Conservation (phyloP, 768 basidiomycete genomes). For the Brasilioporus rufonigricans region DNA sequence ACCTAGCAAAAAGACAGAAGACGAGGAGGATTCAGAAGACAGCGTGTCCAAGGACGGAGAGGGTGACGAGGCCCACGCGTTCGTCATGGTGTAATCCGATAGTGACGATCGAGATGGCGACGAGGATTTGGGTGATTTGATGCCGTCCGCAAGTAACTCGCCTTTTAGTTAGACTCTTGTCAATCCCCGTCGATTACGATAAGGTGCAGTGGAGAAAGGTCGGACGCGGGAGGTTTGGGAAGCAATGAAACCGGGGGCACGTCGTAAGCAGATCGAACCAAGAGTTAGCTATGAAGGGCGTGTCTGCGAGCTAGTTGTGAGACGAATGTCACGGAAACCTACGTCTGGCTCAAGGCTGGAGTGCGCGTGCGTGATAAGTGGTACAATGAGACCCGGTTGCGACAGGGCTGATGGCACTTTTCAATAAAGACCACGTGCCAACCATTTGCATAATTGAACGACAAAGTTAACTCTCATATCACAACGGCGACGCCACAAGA, state of each 20-base stretch:
- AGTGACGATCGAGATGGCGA: constrained; percentile 5
- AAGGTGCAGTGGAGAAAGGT: constrained; percentile 20
- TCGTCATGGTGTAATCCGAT: constrained; percentile 9
- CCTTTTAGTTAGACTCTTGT: constrained; percentile 3
- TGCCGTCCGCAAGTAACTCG: background rate
- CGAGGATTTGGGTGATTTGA: background rate
- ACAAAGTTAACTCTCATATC: constrained; percentile 10
- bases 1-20: constrained; percentile 19
- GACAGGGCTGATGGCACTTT: constrained; percentile 8
- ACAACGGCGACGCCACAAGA: constrained; percentile 4
- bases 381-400: background rate
- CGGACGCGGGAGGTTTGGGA: constrained; percentile 5
- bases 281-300: background rate
- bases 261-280: background rate
- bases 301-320: background rate
- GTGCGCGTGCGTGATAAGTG: background rate
- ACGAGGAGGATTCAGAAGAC: constrained; percentile 9
- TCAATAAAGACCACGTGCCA: constrained; percentile 2
- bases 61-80: constrained; percentile 5
- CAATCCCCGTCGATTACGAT: constrained; percentile 19
- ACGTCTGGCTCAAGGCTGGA: background rate
- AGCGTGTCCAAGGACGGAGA: constrained; percentile 6
- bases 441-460: background rate
- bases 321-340: background rate
- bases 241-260: background rate